These are phyloP conservation scores for Rhodamnia argentea DNA, from an alignment of 345 rosid genomes.

Conservation along the genomic window DNA sequence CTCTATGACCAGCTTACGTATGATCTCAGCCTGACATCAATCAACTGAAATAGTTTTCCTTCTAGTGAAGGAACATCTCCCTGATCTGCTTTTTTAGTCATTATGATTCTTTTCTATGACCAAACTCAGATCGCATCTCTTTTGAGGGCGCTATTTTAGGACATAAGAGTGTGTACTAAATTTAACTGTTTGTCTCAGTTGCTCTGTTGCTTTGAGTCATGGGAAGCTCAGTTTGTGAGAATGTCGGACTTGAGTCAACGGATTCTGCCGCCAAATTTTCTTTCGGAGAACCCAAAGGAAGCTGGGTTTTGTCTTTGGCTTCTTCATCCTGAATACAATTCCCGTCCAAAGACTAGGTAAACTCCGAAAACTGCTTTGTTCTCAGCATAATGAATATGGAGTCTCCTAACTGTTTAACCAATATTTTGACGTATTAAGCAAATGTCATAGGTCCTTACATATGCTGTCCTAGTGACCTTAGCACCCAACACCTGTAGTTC, in stretches of 20 bases:
- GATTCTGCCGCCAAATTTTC: conserved; percentile 58
- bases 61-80: background rate
- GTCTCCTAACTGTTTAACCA: background rate
- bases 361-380: background rate
- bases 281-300: conserved; percentile 48
- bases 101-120: background rate
- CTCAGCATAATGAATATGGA: background rate
- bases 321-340: conserved; percentile 63
- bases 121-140: background rate
- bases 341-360: conserved; percentile 80
- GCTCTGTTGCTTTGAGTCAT: conserved; percentile 43
- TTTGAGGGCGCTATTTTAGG: background rate
- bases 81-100: background rate
- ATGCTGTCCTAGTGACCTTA: background rate
- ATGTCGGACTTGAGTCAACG: conserved; percentile 54
- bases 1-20: background rate
- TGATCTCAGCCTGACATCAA: background rate
- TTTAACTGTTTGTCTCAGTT: conserved; percentile 37
- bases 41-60: background rate
- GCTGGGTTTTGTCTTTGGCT: conserved; percentile 85
- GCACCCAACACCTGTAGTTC: background rate
- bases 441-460: background rate
- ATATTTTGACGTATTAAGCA: background rate
- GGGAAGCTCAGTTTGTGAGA: conserved; percentile 29
- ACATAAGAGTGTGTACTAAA: background rate